These are phyloP conservation scores for Gymnopilus dilepis DNA, from an alignment of 768 basidiomycete genomes.

Conservation along the genomic window DNA sequence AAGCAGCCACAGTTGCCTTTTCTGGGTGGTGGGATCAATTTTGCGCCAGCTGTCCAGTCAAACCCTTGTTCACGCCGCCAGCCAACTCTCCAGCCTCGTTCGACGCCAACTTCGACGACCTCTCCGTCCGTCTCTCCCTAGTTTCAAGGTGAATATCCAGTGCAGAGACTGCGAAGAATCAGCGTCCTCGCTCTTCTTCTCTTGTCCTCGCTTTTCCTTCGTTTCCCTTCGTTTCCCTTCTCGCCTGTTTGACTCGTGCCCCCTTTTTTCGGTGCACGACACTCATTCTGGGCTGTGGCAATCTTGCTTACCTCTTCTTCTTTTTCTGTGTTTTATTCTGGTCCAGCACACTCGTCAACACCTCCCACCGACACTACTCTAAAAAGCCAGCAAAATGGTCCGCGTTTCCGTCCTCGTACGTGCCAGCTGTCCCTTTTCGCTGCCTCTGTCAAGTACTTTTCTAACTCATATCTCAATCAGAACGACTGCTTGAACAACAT, in stretches of 20 bases:
- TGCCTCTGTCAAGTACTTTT: no score
- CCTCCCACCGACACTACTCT: neutral
- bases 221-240: constrained; percentile 13
- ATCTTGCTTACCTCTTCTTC: constrained; percentile 37
- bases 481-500: constrained; percentile 88
- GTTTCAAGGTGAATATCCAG: constrained; percentile 54
- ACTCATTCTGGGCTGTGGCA: constrained; percentile 74
- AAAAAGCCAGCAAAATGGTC: constrained; percentile 66
- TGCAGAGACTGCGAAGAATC: constrained; percentile 7
- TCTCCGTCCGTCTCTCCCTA: no score
- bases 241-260: constrained; percentile 78
- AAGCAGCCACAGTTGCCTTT: constrained; percentile 31
- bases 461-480: no score
- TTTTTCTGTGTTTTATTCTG: constrained; percentile 24
- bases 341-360: constrained; percentile 19
- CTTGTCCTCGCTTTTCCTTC: no score
- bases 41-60: neutral
- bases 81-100: constrained; percentile 27
- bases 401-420: constrained; percentile 87
- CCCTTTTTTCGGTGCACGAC: constrained; percentile 70
- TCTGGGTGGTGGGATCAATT: constrained; percentile 5
- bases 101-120: constrained; percentile 31
- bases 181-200: no score
- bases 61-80: constrained; percentile 8
- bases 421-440: constrained; percentile 37